Conservation (phyloP, 2,329 filamentous ascomycete genomes). For the Juglanconis juglandina region DNA sequence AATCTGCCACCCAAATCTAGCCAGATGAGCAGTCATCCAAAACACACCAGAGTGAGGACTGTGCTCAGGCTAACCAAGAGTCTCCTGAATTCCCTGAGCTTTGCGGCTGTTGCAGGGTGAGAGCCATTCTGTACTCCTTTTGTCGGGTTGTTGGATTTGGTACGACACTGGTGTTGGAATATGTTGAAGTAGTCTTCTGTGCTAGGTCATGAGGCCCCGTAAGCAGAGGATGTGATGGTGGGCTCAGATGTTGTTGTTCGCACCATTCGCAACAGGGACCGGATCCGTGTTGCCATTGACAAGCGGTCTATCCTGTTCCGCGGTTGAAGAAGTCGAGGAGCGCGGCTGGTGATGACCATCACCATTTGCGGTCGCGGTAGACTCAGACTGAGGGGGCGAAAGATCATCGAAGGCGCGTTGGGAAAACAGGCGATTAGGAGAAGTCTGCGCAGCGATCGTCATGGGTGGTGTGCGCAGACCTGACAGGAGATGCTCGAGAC, state of each 20-base stretch:
- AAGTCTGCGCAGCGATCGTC: conserved; percentile 46
- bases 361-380: conserved; percentile 20
- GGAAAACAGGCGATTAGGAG: conserved; percentile 34
- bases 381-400: conserved; percentile 19
- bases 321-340: conserved; percentile 14
- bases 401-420: conserved; percentile 30
- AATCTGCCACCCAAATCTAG: not conserved
- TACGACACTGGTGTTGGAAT: not conserved
- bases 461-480: conserved; percentile 42
- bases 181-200: not conserved
- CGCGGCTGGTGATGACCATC: conserved; percentile 15
- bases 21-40: not conserved
- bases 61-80: not conserved
- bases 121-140: not conserved
- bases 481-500: conserved; percentile 51
- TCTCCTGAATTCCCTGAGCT: not conserved
- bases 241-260: not conserved
- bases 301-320: conserved; percentile 13
- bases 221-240: not conserved
- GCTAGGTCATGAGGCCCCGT: no score
- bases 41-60: not conserved
- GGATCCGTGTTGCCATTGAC: conserved; percentile 10
- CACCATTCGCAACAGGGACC: not conserved
- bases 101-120: not conserved
- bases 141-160: not conserved